Percentiles rank a stretch among this genome's conserved stretches.
Conservation (phyloP, 2,329 filamentous ascomycete genomes). For the Fusarium sp. region DNA sequence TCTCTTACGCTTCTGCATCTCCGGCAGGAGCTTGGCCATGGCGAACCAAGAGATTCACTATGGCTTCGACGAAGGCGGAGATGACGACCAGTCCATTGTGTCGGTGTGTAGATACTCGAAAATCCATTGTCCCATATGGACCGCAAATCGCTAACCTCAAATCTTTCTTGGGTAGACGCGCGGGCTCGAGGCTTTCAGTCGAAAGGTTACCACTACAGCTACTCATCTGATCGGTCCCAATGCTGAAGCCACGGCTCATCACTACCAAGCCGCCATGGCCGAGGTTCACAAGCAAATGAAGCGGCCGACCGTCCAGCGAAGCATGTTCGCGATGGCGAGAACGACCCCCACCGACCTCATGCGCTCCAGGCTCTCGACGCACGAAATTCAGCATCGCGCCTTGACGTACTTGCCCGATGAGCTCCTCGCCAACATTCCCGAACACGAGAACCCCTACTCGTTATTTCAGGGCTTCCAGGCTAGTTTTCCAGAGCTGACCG, state of each 20-base stretch:
- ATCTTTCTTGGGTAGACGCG: slow-evolving; percentile 69
- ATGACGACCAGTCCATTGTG: slow-evolving; percentile 62
- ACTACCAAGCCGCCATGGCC: slow-evolving; percentile 88
- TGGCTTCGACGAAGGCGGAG: slow-evolving; percentile 58
- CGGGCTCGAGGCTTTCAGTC: slow-evolving; percentile 89
- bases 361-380: slow-evolving; percentile 87
- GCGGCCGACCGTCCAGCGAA: slow-evolving; percentile 84
- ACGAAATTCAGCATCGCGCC: slow-evolving; percentile 94
- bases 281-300: slow-evolving; percentile 91
- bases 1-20: slow-evolving; percentile 41
- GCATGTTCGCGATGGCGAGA: slow-evolving; percentile 89
- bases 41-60: slow-evolving; percentile 58
- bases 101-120: slow-evolving; percentile 50
- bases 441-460: slow-evolving; percentile 86
- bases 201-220: slow-evolving; percentile 94
- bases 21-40: slow-evolving; percentile 52
- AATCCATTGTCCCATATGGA: slow-evolving; percentile 30
- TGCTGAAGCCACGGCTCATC: slow-evolving; percentile 63
- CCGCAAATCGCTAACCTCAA: slow-evolving; percentile 34
- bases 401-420: slow-evolving; percentile 90
- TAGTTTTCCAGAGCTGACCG: slow-evolving; percentile 77
- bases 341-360: slow-evolving; percentile 95
- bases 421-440: slow-evolving; percentile 87
- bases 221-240: slow-evolving; percentile 84
- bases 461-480: slow-evolving; percentile 97